Evolutionary conservation across 2,329 filamentous ascomycete genomes (phyloP), one percentile per base, ranked within the genome.

Genomic region (Xylariaceae sp.): DNA sequence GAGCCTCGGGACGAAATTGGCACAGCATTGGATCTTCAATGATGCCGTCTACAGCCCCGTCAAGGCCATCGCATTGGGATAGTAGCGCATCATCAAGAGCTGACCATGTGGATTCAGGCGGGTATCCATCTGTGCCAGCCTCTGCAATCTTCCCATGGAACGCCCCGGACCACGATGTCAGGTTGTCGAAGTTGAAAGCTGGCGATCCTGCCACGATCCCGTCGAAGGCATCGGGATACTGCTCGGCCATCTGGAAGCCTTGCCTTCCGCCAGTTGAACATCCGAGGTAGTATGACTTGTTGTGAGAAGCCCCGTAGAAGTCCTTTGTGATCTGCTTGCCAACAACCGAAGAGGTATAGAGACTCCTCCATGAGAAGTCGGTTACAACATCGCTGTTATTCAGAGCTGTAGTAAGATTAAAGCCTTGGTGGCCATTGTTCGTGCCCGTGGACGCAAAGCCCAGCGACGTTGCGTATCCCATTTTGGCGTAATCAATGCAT

Each of bases 251-350:
- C 47, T 70, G 72, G 19, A 74, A 53, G 12, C 74, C 76, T 57
- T 79, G 74, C 1, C 76, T 62, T 2, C 76, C 76, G 19, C 76
- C 76, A 0, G 71, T 76, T 2, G 71, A 75, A 53, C 76, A 79
- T 19, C 76, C 76, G 34, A 66, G 63, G 53, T 68, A 79, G 54
- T 78, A 79, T n/a, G 67, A 72, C 52, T 71, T 73, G 2, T 60
- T 55, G 1, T 67, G 63, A 0, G 59, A 52, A 16, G 53, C 45
- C 15, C 65, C 60, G 50, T 80, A 80, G 55, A 71, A 78, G 8
- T 60, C 54, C 18, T 67, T 51, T 3, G 68, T 66, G 16, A 80
- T 48, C 3, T 64, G 45, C 52, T 80, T 80, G 17, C 68, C 69
- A 2, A 73, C 50, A 4, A 71, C 60, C 0, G 72, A 67, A 30